phyloP scores from a whole-genome alignment of 78 protist species.

The Planoprotostelium fungivorum region DNA sequence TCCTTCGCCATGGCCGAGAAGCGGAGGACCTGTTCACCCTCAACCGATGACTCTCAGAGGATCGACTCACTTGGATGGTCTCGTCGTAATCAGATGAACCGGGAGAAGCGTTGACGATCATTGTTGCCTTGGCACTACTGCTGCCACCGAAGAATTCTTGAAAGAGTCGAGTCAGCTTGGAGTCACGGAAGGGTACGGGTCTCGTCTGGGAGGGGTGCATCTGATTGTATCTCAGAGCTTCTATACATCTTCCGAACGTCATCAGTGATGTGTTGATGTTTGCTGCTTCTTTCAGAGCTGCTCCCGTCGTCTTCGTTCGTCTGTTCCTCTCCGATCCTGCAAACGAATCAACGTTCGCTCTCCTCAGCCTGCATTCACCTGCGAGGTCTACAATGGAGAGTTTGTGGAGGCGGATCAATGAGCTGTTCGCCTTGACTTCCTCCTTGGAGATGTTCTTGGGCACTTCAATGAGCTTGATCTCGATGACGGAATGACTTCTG shows the following conservation, averaged over 20 bases:
- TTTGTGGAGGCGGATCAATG: slow-evolving; percentile 14
- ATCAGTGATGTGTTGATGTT: slow-evolving; percentile 68
- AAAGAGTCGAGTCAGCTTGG: slow-evolving; percentile 73
- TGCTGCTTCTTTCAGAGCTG: slow-evolving; percentile 54
- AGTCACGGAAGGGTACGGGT: slow-evolving; percentile 77
- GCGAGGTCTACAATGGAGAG: slow-evolving; percentile 75
- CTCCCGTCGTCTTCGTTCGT: slow-evolving; percentile 46
- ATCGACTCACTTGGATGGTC: slow-evolving; percentile 16
- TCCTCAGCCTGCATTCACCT: too few relatives aligned
- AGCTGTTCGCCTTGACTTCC: neutral
- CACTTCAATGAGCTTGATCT: slow-evolving; percentile 15
- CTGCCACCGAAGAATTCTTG: slow-evolving; percentile 55
- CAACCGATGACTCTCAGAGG: neutral
- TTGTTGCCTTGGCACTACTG: slow-evolving; percentile 61
- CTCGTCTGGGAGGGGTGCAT: slow-evolving; percentile 10
- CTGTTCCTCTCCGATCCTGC: slow-evolving; percentile 62
- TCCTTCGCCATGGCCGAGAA: slow-evolving; percentile 69
- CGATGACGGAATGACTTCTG: slow-evolving; percentile 63
- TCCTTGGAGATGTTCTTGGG: slow-evolving; percentile 9
- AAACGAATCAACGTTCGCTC: too few relatives aligned
- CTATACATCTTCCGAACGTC: slow-evolving; percentile 59
- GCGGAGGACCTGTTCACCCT: slow-evolving; percentile 26
- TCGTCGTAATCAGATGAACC: slow-evolving; percentile 40
- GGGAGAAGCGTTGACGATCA: slow-evolving; percentile 71
- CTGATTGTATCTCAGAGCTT: slow-evolving; percentile 58